Evolutionary conservation across 2,329 filamentous ascomycete species (phyloP).

Genomic region (Beauveria pseudobassiana): DNA sequence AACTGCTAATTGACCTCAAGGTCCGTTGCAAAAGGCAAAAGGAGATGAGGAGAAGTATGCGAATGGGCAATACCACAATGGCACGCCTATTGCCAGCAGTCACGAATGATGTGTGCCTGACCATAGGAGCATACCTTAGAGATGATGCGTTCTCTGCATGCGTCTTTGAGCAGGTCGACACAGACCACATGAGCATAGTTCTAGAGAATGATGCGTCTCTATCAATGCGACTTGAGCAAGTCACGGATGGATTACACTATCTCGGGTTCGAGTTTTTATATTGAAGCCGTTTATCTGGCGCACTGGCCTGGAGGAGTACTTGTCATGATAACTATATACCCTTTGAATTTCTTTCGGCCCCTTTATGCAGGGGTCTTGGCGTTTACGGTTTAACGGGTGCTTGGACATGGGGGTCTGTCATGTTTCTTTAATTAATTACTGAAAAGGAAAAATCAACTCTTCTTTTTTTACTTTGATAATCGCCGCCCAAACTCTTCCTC

Average conservation of each 20-base stretch:
- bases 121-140: not conserved
- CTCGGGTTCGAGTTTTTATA: not conserved
- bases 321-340: not conserved
- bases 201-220: not conserved
- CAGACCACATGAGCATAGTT: not conserved
- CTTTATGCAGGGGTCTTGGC: not conserved
- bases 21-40: not conserved
- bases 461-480: not conserved
- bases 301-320: not conserved
- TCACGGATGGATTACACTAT: not conserved
- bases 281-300: not conserved
- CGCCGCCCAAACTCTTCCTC: not conserved
- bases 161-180: no score
- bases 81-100: not conserved
- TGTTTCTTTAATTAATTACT: not conserved
- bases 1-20: constrained; percentile 31
- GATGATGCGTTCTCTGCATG: not conserved
- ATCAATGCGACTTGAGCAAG: not conserved
- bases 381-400: not conserved
- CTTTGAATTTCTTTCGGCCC: not conserved
- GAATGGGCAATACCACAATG: not conserved
- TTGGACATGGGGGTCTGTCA: not conserved
- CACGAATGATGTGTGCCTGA: not conserved
- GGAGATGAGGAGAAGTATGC: not conserved
- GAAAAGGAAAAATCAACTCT: not conserved